Evolutionary conservation across 805 yeast genomes (phyloP).

Genomic region (Isabelozyma rhagii): DNA sequence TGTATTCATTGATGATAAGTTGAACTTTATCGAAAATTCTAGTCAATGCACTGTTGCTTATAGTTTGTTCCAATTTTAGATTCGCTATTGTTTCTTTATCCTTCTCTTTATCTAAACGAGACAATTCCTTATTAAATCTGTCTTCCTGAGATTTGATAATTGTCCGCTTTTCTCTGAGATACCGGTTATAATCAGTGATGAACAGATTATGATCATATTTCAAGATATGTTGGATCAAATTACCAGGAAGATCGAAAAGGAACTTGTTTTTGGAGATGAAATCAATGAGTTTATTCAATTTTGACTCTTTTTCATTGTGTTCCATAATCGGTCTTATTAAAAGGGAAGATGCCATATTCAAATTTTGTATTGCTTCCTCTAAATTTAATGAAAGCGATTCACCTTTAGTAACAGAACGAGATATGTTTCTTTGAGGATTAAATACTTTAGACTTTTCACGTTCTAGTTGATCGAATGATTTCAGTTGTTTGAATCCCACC

Average conservation of each 20-base stretch:
- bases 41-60: slow-evolving; percentile 25
- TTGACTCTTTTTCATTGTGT: slow-evolving; percentile 31
- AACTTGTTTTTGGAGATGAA: slow-evolving; percentile 28
- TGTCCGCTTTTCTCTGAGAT: slow-evolving; percentile 20
- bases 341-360: slow-evolving; percentile 33
- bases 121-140: slow-evolving; percentile 7
- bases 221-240: slow-evolving; percentile 23
- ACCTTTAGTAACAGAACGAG: slow-evolving; percentile 10
- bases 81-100: slow-evolving; percentile 8
- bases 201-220: slow-evolving; percentile 32
- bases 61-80: slow-evolving; percentile 20
- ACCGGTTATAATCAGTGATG: slow-evolving; percentile 31
- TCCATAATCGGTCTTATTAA: slow-evolving; percentile 42
- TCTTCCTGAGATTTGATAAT: slow-evolving; percentile 11
- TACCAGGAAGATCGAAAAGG: slow-evolving; percentile 36
- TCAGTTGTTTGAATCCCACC: slow-evolving; percentile 28
- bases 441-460: slow-evolving; percentile 32
- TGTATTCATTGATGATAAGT: slow-evolving; percentile 29
- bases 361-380: slow-evolving; percentile 37
- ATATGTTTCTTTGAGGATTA: slow-evolving; percentile 24
- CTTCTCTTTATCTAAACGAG: slow-evolving; percentile 8
- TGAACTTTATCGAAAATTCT: slow-evolving; percentile 32
- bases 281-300: slow-evolving; percentile 31
- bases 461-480: slow-evolving; percentile 33
- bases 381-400: slow-evolving; percentile 30